A percentile compares a stretch with the other conserved stretches of the same genome.
phyloP scores from a whole-genome alignment of 768 basidiomycete genomes.

The Fistulinella prunicolor region DNA sequence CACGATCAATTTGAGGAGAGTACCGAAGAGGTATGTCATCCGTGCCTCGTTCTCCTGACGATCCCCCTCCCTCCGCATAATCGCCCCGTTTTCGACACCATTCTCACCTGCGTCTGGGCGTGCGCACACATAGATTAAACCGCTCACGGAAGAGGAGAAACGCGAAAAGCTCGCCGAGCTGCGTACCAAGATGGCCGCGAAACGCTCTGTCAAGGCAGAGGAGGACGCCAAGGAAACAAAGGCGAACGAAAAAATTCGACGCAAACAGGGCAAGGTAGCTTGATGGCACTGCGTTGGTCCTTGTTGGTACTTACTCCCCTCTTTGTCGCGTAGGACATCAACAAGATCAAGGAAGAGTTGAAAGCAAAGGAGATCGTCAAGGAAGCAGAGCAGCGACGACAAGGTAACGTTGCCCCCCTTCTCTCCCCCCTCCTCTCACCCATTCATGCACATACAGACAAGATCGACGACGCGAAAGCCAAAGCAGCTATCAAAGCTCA shows the following conservation, averaged over 20 bases:
- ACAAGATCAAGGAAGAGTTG: constrained; percentile 70
- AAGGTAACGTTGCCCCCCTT: constrained; percentile 44
- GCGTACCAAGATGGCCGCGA: constrained; percentile 73
- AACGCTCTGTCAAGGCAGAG: constrained; percentile 68
- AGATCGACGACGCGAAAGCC: constrained; percentile 84
- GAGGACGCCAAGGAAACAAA: constrained; percentile 72
- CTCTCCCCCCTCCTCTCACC: background rate
- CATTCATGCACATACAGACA: constrained; percentile 53
- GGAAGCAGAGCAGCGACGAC: constrained; percentile 77
- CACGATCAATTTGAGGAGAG: constrained; percentile 97
- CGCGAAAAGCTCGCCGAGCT: constrained; percentile 77
- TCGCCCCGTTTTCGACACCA: no score
- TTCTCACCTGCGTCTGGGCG: no score
- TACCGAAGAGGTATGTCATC: constrained; percentile 73
- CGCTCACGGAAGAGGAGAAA: constrained; percentile 94
- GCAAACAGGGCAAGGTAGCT: constrained; percentile 79
- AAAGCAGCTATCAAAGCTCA: constrained; percentile 87
- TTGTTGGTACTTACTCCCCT: background rate
- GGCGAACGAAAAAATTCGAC: constrained; percentile 72
- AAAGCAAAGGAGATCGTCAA: constrained; percentile 76
- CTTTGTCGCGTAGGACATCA: constrained; percentile 53
- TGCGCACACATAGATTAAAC: constrained; percentile 72
- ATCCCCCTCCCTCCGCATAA: no score
- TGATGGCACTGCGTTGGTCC: no score
- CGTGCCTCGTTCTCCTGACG: background rate